Conservation (phyloP, 1,139 yeast species). For the Casaregolazyma suthepensis region DNA sequence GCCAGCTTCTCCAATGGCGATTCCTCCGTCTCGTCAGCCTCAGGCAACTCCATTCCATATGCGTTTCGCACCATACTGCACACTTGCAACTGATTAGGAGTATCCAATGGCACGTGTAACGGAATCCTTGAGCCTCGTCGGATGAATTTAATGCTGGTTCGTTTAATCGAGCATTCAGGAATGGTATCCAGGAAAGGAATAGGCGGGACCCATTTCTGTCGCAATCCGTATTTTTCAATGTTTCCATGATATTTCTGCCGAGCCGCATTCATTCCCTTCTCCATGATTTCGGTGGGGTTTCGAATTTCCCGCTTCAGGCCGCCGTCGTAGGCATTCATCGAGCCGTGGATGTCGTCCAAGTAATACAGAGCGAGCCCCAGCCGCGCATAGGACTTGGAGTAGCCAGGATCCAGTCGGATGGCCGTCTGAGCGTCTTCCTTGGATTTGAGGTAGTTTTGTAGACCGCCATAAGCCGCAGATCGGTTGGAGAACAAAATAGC, state of each 20-base stretch:
- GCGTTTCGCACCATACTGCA: too few species aligned
- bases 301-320: slow-evolving; percentile 88
- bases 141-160: too few species aligned
- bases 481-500: slow-evolving; percentile 87
- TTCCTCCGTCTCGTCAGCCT: too few species aligned
- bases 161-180: too few species aligned
- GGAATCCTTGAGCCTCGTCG: too few species aligned
- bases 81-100: too few species aligned
- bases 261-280: slow-evolving; percentile 88
- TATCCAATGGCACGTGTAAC: too few species aligned
- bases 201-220: too few species aligned
- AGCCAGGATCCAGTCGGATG: slow-evolving; percentile 65
- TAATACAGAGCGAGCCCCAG: slow-evolving; percentile 91
- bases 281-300: slow-evolving; percentile 81
- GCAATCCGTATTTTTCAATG: too few species aligned
- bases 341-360: slow-evolving; percentile 78
- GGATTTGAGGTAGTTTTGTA: slow-evolving; percentile 69
- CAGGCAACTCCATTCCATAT: too few species aligned
- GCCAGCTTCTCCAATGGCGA: slow-evolving; percentile 47
- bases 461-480: slow-evolving; percentile 92
- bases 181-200: too few species aligned
- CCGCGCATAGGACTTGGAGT: slow-evolving; percentile 91
- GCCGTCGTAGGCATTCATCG: slow-evolving; percentile 82
- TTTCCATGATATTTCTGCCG: slow-evolving; percentile 44
- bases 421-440: slow-evolving; percentile 79